Conservation (phyloP, 768 basidiomycete genomes). For the Boletales sp. region DNA sequence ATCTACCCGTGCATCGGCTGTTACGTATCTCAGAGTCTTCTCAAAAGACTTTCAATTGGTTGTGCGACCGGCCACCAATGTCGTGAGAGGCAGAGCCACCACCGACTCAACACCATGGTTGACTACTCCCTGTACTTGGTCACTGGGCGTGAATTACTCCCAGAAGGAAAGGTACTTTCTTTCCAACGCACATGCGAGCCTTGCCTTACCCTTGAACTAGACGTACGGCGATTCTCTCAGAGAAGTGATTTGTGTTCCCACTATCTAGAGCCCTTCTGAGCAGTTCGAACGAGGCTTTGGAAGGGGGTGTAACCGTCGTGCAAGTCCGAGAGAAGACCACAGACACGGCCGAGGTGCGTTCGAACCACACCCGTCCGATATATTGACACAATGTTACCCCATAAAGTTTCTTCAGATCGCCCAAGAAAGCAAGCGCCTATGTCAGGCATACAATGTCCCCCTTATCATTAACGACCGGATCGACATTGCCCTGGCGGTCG, state of each 20-base stretch:
- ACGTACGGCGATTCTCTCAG: conserved; percentile 71
- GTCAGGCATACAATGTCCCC: conserved; percentile 73
- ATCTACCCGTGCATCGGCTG: too few relatives aligned
- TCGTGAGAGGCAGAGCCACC: too few relatives aligned
- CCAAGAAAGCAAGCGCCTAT: conserved; percentile 60
- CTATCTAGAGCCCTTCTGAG: not conserved
- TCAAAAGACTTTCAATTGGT: too few relatives aligned
- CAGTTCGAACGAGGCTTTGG: conserved; percentile 51
- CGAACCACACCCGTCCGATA: not conserved
- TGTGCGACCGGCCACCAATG: too few relatives aligned
- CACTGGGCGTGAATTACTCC: conserved; percentile 75
- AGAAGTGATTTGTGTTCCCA: conserved; percentile 44
- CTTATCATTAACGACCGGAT: conserved; percentile 86
- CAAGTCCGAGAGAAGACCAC: conserved; percentile 84
- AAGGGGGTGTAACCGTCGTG: conserved; percentile 86
- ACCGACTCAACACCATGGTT: too few relatives aligned
- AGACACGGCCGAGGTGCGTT: conserved; percentile 73
- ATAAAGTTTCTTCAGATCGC: conserved; percentile 77
- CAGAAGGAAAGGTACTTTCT: conserved; percentile 61
- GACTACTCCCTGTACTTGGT: conserved; percentile 85
- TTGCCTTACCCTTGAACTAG: conserved; percentile 36
- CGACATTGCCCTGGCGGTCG: conserved; percentile 79
- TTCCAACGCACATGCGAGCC: not conserved
- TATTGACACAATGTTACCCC: not conserved
- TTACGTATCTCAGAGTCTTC: too few relatives aligned